Percentiles rank a stretch among this genome's conserved stretches.
Evolutionary conservation across 2,329 filamentous ascomycete species (phyloP).

Genomic region (Curvularia sp.): DNA sequence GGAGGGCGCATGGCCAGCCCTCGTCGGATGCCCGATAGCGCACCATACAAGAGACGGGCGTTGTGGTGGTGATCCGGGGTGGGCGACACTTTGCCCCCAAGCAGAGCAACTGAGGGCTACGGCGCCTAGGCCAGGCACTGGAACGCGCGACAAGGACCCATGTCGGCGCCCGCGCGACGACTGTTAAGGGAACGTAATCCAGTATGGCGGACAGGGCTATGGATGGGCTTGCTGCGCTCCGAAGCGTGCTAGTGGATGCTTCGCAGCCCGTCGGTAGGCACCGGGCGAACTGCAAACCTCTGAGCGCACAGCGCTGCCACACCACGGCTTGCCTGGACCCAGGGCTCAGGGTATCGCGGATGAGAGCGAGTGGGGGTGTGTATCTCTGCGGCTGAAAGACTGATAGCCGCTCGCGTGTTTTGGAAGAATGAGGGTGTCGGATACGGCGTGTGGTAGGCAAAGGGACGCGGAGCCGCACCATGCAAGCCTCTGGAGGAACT

Average conservation of each 20-base stretch:
- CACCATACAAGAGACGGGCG: neutral
- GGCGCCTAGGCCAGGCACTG: conserved; percentile 22
- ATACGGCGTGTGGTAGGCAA: conserved; percentile 11
- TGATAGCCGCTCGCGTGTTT: conserved; percentile 25
- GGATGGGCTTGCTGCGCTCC: neutral
- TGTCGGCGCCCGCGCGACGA: conserved; percentile 16
- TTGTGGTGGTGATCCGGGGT: conserved; percentile 20
- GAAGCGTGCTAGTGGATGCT: conserved; percentile 10
- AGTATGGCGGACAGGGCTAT: conserved; percentile 13
- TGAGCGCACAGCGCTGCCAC: neutral
- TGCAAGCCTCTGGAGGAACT: conserved; percentile 9
- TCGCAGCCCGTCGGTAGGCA: neutral
- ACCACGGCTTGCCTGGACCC: neutral
- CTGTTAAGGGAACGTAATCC: conserved; percentile 27
- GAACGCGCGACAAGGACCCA: conserved; percentile 21
- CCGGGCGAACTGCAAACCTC: neutral
- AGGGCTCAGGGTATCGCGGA: neutral
- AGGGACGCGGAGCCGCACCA: conserved; percentile 7
- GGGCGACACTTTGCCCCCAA: conserved; percentile 22
- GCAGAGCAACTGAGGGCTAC: conserved; percentile 10
- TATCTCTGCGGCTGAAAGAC: neutral
- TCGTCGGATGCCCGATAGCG: neutral
- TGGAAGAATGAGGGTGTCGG: conserved; percentile 27
- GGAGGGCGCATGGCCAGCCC: neutral
- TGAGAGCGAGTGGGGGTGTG: neutral